A percentile compares a stretch with the other conserved stretches of the same genome.
These are phyloP conservation scores for Marchantia paleacea DNA, from an alignment of 225 moss, liverwort and hornwort species.

Conservation along the genomic window DNA sequence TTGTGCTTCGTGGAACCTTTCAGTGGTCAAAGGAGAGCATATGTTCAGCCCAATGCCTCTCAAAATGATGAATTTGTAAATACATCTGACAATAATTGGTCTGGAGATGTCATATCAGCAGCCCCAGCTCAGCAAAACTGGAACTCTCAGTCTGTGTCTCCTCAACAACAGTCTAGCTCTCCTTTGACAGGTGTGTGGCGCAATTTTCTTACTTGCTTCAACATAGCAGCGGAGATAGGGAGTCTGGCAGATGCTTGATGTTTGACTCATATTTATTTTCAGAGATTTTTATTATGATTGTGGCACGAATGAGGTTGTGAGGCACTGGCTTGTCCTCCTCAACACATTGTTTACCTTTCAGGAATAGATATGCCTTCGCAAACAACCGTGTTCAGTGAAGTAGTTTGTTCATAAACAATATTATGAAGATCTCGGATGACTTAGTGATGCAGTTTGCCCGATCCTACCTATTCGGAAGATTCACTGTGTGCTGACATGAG, in stretches of 20 bases:
- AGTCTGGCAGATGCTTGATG: neutral
- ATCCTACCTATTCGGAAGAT: neutral
- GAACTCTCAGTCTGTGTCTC: constrained; percentile 17
- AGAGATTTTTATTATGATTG: too few species aligned
- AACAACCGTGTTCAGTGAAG: too few species aligned
- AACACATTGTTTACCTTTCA: too few species aligned
- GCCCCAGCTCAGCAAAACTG: constrained; percentile 26
- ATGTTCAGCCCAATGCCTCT: constrained; percentile 20
- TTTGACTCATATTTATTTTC: neutral
- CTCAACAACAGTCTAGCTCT: constrained; percentile 23
- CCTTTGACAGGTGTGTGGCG: constrained; percentile 3
- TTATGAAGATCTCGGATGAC: neutral
- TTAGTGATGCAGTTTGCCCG: neutral
- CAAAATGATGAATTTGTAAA: constrained; percentile 4
- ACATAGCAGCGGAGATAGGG: too few species aligned
- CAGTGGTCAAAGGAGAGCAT: constrained; percentile 26
- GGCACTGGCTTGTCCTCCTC: too few species aligned
- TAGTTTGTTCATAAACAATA: too few species aligned
- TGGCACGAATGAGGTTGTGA: too few species aligned
- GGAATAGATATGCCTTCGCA: too few species aligned
- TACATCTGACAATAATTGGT: constrained; percentile 14
- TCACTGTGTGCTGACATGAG: neutral
- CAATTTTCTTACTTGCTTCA: neutral
- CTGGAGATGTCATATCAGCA: neutral
- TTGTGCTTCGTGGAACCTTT: constrained; percentile 34